Percentiles rank a stretch among this genome's conserved stretches.
phyloP scores from a whole-genome alignment of 305 asterid species.

The Fraxinus greggii region DNA sequence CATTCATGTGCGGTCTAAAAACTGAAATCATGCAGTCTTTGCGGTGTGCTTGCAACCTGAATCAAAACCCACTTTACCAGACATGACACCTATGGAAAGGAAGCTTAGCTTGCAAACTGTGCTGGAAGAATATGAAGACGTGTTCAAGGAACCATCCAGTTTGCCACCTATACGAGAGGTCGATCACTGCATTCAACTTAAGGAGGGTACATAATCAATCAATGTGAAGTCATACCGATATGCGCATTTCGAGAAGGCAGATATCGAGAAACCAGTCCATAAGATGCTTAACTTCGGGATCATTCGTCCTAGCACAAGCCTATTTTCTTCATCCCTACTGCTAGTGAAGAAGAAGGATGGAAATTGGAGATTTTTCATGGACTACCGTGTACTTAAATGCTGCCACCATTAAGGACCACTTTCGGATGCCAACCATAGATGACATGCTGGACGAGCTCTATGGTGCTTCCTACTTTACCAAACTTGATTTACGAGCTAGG shows the following conservation, averaged over 20 bases:
- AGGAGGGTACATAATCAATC: neutral
- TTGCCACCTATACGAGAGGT: neutral
- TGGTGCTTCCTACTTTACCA: neutral
- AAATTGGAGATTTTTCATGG: neutral
- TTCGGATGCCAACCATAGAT: neutral
- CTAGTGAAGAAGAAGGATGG: constrained; percentile 6
- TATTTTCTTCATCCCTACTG: neutral
- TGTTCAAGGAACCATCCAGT: neutral
- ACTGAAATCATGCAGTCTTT: neutral
- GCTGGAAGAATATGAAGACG: neutral
- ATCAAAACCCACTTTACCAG: neutral
- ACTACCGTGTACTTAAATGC: neutral
- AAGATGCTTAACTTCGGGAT: neutral
- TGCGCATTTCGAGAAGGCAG: constrained; percentile 9
- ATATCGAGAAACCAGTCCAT: constrained; percentile 14
- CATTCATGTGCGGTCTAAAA: neutral
- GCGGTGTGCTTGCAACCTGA: neutral
- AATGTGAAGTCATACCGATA: constrained; percentile 15
- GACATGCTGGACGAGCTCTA: constrained; percentile 10
- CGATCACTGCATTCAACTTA: neutral
- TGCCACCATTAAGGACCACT: neutral
- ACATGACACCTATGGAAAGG: neutral
- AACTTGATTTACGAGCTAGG: neutral
- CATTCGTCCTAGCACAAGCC: neutral
- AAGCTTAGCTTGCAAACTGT: neutral